These are phyloP conservation scores for Barnettozyma botsteinii DNA, from an alignment of 805 yeast genomes.

Conservation along the genomic window DNA sequence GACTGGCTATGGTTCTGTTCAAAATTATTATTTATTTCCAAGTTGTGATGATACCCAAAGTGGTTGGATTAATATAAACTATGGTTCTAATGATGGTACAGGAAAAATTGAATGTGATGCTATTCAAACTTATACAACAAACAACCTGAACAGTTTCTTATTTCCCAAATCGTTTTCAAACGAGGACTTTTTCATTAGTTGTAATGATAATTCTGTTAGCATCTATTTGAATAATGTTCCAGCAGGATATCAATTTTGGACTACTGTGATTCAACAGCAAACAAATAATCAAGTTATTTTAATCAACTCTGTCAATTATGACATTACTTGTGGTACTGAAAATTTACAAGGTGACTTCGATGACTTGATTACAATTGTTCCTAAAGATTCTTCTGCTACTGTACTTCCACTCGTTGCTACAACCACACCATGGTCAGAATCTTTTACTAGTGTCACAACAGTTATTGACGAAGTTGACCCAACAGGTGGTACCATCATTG, in stretches of 20 bases:
- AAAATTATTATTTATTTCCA: conserved; percentile 30
- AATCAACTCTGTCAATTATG: conserved; percentile 10
- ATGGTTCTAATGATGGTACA: conserved; percentile 12
- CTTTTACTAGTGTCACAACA: conserved; percentile 16
- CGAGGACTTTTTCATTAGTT: conserved; percentile 17
- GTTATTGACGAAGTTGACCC: conserved; percentile 8
- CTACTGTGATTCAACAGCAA: conserved; percentile 29
- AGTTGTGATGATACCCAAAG: conserved; percentile 25
- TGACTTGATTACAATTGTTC: conserved; percentile 6
- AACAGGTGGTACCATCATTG: conserved; percentile 18
- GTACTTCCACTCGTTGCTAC: conserved; percentile 18
- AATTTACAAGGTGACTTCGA: too few species aligned
- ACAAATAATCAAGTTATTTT: conserved; percentile 3
- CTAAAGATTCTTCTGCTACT: conserved; percentile 19
- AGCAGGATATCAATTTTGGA: conserved; percentile 25
- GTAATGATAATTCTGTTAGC: conserved; percentile 21
- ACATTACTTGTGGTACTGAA: conserved; percentile 12
- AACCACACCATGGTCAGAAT: conserved; percentile 17
- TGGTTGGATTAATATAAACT: conserved; percentile 24
- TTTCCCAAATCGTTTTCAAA: conserved; percentile 22
- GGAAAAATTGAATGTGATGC: conserved; percentile 21
- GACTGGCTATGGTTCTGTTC: conserved; percentile 28
- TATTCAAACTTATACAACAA: conserved; percentile 20
- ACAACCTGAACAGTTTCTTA: conserved; percentile 30
- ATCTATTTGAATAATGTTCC: conserved; percentile 20